phyloP scores from a whole-genome alignment of 345 rosid genomes.

The Arabidopsis thaliana region TAIR10.1 NC_003074.8:1357001-1357500 shows the following conservation, averaged over 20 bases:
- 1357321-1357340: conserved; percentile 77
- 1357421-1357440: conserved; percentile 80
- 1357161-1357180: not conserved
- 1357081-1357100: conserved; percentile 86
- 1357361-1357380: conserved; percentile 74
- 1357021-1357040: conserved; percentile 91
- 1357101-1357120: not conserved
- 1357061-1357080: conserved; percentile 83
- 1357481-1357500: conserved; percentile 58
- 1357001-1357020: conserved; percentile 65
- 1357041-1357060: conserved; percentile 66
- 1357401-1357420: conserved; percentile 61
- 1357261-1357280: conserved; percentile 95
- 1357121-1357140: not conserved
- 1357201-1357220: conserved; percentile 87
- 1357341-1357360: conserved; percentile 91
- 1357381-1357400: conserved; percentile 52
- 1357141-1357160: not conserved
- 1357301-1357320: conserved; percentile 89
- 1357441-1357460: conserved; percentile 85
- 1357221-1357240: conserved; percentile 84
- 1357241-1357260: conserved; percentile 89
- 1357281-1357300: conserved; percentile 89
- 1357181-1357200: conserved; percentile 58
- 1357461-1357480: conserved; percentile 69